Base-by-base conservation (phyloP, 1,139 yeast genomes). In the Yamadazyma triangularis region DNA sequence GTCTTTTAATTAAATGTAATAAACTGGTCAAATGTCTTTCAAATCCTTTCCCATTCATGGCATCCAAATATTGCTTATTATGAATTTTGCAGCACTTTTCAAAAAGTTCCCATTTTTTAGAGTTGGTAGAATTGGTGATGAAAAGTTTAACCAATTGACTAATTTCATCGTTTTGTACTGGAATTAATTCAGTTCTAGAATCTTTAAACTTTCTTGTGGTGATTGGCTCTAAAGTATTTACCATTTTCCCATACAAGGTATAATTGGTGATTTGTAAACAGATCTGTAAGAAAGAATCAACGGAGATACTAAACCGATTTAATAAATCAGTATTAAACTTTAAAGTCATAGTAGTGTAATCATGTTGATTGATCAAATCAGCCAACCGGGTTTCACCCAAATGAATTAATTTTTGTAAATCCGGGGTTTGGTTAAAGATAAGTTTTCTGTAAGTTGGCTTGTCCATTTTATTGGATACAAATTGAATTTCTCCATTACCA, bases 371-470 rank as follows among this genome's bases (percentile, higher is more conserved):
- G 32, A 83, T 79, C 42, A 81, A 64, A 55, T 83, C 93, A 2
- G 89, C 82, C 39, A 83, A 60, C 41, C 88, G 69, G 0, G 89
- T 83, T 50, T 83, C 91, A 1, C 88, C 79, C 24, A 81, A 61
- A 53, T 79, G 88, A 20, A 83, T 73, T 19, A 76, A 61, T 35
- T 56, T 59, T 31, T 54, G 57, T 21, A 68, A 50, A 31, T 64
- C 71, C 0, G 64, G 64, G 4, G 81, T 71, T 38, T 73, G 62
- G 13, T 62, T 60, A 64, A 85, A 77, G 9, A 53, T 49, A 28
- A 83, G 51, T 38, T 60, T 60, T 5, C 46, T 40, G 8, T 61
- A 60, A 0, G 41, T 51, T 15, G 79, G 85, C 44, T 74, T 73
- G 13, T 51, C 51, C 11, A 30, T 21, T 27, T 37, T 41, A 7